Percentiles rank a stretch among this genome's conserved stretches.
These are phyloP conservation scores for Candida dajiaensis DNA, from an alignment of 805 yeast genomes.

Conservation along the genomic window DNA sequence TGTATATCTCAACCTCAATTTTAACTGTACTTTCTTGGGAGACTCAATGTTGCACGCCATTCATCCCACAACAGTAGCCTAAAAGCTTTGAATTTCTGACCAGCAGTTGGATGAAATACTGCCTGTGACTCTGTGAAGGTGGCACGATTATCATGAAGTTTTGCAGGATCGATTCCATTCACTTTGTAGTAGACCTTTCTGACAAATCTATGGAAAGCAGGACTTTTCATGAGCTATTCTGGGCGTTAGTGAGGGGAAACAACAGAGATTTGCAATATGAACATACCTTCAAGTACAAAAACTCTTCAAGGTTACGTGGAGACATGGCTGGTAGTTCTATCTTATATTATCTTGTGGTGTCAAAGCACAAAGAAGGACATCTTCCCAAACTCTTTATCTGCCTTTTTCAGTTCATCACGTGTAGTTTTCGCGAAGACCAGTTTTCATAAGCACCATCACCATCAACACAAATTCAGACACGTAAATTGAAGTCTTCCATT, in stretches of 20 bases:
- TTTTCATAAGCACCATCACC: not conserved
- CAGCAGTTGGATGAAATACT: slow-evolving; percentile 37
- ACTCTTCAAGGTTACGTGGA: slow-evolving; percentile 41
- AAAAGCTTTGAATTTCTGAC: slow-evolving; percentile 58
- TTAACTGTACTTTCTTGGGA: slow-evolving; percentile 26
- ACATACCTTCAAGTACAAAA: slow-evolving; percentile 27
- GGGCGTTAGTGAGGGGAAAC: slow-evolving; percentile 1
- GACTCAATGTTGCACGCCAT: slow-evolving; percentile 46
- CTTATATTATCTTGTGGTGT: not conserved
- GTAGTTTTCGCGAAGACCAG: not conserved
- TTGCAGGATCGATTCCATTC: slow-evolving; percentile 47
- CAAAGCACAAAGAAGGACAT: not conserved
- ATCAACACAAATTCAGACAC: not conserved
- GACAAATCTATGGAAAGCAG: slow-evolving; percentile 58
- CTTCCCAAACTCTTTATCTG: not conserved
- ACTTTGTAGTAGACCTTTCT: slow-evolving; percentile 54
- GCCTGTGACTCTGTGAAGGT: slow-evolving; percentile 19
- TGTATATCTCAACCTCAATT: too few relatives aligned
- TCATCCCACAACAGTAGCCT: slow-evolving; percentile 56
- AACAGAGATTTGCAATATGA: not conserved
- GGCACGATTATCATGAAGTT: slow-evolving; percentile 18
- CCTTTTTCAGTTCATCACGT: not conserved
- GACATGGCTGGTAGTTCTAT: slow-evolving; percentile 2
- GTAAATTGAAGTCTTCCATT: not conserved
- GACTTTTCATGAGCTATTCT: slow-evolving; percentile 44